Evolutionary conservation across 257 asterid species (phyloP), one percentile per base, ranked within the genome.

Genomic region (Rhazya stricta): DNA sequence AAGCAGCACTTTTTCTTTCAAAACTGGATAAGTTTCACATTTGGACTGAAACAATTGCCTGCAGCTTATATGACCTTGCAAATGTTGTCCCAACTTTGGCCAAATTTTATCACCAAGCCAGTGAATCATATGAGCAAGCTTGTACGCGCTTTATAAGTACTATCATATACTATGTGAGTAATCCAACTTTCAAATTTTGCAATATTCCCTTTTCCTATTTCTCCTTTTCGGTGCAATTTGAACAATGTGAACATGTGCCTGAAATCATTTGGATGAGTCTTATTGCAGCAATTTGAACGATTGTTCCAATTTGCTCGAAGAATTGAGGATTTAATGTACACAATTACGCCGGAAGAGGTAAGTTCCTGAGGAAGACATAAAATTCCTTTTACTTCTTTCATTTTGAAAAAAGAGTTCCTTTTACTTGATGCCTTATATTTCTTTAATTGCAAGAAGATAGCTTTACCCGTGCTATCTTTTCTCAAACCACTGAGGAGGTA

Each of bases 81-180:
- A 95, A 92, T 83, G 91, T 92, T 74, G 99, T 95, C 80, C 94
- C 97, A 13, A 91, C 91, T 66, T 87, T 92, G 78, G 99, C 98
- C 43, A 95, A 92, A 81, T 95, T 95, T 74, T 95, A 95, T 83
- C 98, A 95, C 85, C 97, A 95, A 88, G 99, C 99, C 67, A 92
- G 98, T 74, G 99, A 95, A 85, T 74, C 96, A 74, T 92, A 95
- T 78, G 99, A 95, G 79, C 96, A 87, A 81, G 91, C 99, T 77
- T 95, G 97, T 81, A 76, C 89, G 8, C 96, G 96, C 77, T 90
- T 81, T 80, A 92, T 92, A 85, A 95, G 88, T 84, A 80, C 89
- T 62, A 87, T 95, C 85, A 95, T 95, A 84, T 89, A 89, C 81
- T 86, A 78, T 30, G 99, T 95, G 81, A 87, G 97, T 84, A 41